Evolutionary conservation across 768 basidiomycete genomes (phyloP).

Genomic region (Royoungia palumana): DNA sequence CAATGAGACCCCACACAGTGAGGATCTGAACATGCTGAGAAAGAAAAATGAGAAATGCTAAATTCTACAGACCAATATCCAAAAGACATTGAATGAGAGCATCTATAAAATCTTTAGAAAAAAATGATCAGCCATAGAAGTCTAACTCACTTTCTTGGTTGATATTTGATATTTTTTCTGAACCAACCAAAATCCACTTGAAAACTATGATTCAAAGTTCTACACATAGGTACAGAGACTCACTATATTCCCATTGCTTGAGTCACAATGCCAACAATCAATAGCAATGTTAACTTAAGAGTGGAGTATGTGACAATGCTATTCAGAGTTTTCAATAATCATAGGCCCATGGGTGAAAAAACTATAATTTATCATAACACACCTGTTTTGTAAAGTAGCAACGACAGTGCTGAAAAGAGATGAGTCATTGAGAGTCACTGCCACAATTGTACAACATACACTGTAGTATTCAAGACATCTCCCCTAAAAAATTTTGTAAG

Average conservation of each 20-base stretch:
- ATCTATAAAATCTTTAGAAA: conserved; percentile 41
- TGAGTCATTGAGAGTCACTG: not conserved
- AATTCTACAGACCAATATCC: conserved; percentile 55
- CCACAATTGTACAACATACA: conserved; percentile 39
- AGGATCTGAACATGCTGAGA: conserved; percentile 41
- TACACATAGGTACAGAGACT: conserved; percentile 17
- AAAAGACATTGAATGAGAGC: conserved; percentile 67
- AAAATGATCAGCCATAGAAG: not conserved
- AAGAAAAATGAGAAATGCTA: not conserved
- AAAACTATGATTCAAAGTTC: not conserved
- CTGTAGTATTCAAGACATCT: conserved; percentile 71
- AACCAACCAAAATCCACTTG: conserved; percentile 63
- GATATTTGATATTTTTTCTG: conserved; percentile 61
- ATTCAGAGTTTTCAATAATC: conserved; percentile 7
- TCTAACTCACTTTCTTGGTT: conserved; percentile 48
- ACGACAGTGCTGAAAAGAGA: conserved; percentile 55
- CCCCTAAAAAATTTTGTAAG: conserved; percentile 43
- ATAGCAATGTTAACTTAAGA: conserved; percentile 60
- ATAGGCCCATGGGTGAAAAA: not conserved
- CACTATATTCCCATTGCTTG: conserved; percentile 71
- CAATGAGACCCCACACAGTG: conserved; percentile 72
- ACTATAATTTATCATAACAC: not conserved
- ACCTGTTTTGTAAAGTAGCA: conserved; percentile 70
- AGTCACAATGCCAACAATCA: conserved; percentile 62
- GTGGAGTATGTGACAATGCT: conserved; percentile 73